These are phyloP conservation scores for Physcia stellaris DNA, from an alignment of 495 filamentous ascomycete species.

Conservation along the genomic window DNA sequence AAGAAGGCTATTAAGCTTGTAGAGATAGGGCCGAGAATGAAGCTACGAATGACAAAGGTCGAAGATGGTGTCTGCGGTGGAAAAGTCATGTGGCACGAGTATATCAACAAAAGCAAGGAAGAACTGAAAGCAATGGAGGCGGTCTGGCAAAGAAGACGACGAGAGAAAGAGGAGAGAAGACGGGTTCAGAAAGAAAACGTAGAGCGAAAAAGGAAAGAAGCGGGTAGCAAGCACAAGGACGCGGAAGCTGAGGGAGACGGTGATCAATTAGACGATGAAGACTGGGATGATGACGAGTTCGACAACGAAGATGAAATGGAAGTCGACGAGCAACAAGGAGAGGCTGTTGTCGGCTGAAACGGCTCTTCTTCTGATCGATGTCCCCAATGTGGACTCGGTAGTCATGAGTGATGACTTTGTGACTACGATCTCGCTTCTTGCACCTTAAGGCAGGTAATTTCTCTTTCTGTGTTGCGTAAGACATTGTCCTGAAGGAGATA, in stretches of 20 bases:
- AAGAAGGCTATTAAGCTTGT: slow-evolving; percentile 81
- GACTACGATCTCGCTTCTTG: too few relatives aligned
- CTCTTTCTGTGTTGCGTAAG: too few relatives aligned
- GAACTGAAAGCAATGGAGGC: slow-evolving; percentile 66
- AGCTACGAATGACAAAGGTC: slow-evolving; percentile 81
- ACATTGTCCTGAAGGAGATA: too few relatives aligned
- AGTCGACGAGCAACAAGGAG: slow-evolving; percentile 34
- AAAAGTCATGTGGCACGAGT: slow-evolving; percentile 96
- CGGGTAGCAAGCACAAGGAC: slow-evolving; percentile 33
- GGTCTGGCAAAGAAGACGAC: slow-evolving; percentile 61
- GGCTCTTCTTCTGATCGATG: too few relatives aligned
- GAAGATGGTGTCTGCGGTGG: slow-evolving; percentile 88
- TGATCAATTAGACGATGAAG: slow-evolving; percentile 36
- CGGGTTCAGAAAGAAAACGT: slow-evolving; percentile 76
- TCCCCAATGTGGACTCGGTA: too few relatives aligned
- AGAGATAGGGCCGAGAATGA: slow-evolving; percentile 84
- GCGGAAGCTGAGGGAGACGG: slow-evolving; percentile 34
- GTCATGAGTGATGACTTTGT: too few relatives aligned
- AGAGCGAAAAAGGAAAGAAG: slow-evolving; percentile 63
- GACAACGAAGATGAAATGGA: slow-evolving; percentile 43
- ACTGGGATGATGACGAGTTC: slow-evolving; percentile 35
- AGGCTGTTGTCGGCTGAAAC: too few relatives aligned
- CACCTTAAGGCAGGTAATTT: too few relatives aligned
- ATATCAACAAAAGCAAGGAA: slow-evolving; percentile 63
- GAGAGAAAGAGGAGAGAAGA: slow-evolving; percentile 70